Conservation (phyloP, 1,284 basidiomycete species). For the Cutaneotrichosporon cavernicola region DNA sequence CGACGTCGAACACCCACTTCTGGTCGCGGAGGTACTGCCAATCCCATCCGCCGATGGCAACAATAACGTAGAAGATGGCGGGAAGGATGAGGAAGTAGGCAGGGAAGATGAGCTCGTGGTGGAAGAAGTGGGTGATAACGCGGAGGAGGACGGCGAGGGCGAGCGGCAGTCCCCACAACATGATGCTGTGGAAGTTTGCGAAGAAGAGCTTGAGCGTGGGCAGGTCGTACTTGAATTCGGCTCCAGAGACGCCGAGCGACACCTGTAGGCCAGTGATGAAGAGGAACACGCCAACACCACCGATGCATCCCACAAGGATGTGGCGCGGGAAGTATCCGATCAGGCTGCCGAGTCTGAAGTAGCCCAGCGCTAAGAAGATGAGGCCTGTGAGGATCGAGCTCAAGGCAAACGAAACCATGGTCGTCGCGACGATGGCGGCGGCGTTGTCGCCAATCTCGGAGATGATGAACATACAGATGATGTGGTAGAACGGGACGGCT, state of each 20-base stretch:
- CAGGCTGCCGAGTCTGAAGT: conserved; percentile 75
- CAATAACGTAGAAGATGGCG: conserved; percentile 76
- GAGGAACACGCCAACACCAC: conserved; percentile 91
- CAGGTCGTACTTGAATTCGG: conserved; percentile 69
- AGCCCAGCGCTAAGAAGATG: conserved; percentile 83
- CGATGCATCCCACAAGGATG: conserved; percentile 93
- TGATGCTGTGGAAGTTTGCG: conserved; percentile 62
- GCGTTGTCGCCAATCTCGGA: conserved; percentile 69
- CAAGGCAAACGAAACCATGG: conserved; percentile 82
- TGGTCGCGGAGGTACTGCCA: conserved; percentile 62
- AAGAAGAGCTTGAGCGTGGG: conserved; percentile 63
- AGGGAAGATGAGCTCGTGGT: conserved; percentile 90
- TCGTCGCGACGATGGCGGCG: conserved; percentile 78
- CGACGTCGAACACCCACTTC: conserved; percentile 91
- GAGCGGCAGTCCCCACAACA: conserved; percentile 74
- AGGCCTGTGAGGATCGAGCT: conserved; percentile 89
- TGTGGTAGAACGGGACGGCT: conserved; percentile 95
- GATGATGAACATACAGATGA: conserved; percentile 77
- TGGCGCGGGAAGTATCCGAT: conserved; percentile 97
- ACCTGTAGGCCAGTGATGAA: conserved; percentile 85
- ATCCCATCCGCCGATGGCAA: conserved; percentile 65
- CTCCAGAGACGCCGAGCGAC: conserved; percentile 76
- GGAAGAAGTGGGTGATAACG: conserved; percentile 73
- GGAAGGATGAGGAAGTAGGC: conserved; percentile 85
- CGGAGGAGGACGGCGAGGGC: conserved; percentile 74